Base-by-base conservation (phyloP, 768 basidiomycete genomes). In the Mycena capillaripes region DNA sequence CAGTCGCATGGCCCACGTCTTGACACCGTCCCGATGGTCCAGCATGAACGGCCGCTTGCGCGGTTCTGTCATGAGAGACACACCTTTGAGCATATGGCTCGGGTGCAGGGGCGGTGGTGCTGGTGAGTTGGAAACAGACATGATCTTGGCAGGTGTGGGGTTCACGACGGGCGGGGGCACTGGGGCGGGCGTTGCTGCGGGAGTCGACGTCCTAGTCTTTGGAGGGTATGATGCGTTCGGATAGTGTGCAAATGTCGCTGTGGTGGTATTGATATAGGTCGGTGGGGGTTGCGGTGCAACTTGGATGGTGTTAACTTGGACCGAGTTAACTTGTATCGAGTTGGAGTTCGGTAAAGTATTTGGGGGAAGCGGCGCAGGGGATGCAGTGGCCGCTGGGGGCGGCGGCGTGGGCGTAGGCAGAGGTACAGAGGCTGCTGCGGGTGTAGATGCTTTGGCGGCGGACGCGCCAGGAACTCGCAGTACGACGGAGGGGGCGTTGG, bases 21-120 rank as follows among this genome's bases (percentile, higher is more conserved):
- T 89, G 57, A 95, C 95, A 5, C 94, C 93, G 62, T 94, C 92
- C 50, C 85, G 85, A 66, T 90, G 82, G 76, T 94, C 90, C 34
- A 96, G 82, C 34, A 82, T 82, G 44, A 95, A 80, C 23, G 82
- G 82, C 46, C 95, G 85, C 34, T 88, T 90, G 12, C 81, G 82
- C 14, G 94, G 94, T 57, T 90, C 84, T n/a, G 90, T 86, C 44
- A 81, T 82, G 66, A 92, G 77, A n/a, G 79, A 84, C 40, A 92
- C 84, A 44, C 84, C 84, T 72, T 87, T 88, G 70, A 94, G 81
- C 64, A 86, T 89, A 64, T 87, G 87, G 38, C 78, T 82, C 30
- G 82, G 79, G 60, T 82, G 81, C 46, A 82, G 80, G 10, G 80
- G 75, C 14, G 82, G 76, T 27, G 85, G 81, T 8, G 83, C 79